Evolutionary conservation across 495 filamentous ascomycete genomes (phyloP).

Genomic region (Xanthoparmelia taractica): DNA sequence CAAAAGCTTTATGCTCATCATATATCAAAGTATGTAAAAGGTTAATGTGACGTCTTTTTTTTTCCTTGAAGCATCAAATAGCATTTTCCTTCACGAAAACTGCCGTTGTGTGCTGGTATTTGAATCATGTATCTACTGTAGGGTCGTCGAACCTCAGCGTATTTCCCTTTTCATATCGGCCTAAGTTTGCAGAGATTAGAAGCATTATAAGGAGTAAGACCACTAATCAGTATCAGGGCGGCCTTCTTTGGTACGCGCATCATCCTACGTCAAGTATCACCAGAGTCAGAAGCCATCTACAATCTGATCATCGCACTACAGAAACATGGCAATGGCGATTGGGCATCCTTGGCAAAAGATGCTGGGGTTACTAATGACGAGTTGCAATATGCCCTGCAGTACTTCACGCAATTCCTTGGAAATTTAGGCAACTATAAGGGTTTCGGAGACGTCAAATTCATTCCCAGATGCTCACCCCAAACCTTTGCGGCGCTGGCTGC

Average conservation of each 20-base stretch:
- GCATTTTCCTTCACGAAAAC: no score
- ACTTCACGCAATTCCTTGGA: slow-evolving; percentile 80
- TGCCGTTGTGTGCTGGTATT: not conserved
- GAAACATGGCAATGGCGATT: slow-evolving; percentile 66
- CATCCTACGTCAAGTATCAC: slow-evolving; percentile 78
- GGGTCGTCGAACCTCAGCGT: not conserved
- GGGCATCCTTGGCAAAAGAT: slow-evolving; percentile 59
- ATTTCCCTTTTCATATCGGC: not conserved
- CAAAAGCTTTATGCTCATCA: slow-evolving; percentile 86
- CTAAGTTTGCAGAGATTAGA: not conserved
- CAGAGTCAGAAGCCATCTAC: slow-evolving; percentile 84
- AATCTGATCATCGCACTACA: slow-evolving; percentile 83
- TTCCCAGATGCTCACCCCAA: slow-evolving; percentile 64
- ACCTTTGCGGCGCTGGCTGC: slow-evolving; percentile 66
- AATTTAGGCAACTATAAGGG: slow-evolving; percentile 95
- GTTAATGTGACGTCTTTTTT: not conserved
- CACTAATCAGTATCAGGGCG: slow-evolving; percentile 46
- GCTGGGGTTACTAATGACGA: slow-evolving; percentile 63
- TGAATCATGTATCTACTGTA: not conserved
- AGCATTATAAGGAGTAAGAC: not conserved
- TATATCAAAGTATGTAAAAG: slow-evolving; percentile 61
- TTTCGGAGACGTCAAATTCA: slow-evolving; percentile 91
- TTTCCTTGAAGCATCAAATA: no score
- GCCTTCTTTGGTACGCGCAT: slow-evolving; percentile 79
- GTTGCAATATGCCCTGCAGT: slow-evolving; percentile 71